Base-by-base conservation (phyloP, 192 early-diverging fungal genomes). In the Rhizoclosmatium globosum region DNA sequence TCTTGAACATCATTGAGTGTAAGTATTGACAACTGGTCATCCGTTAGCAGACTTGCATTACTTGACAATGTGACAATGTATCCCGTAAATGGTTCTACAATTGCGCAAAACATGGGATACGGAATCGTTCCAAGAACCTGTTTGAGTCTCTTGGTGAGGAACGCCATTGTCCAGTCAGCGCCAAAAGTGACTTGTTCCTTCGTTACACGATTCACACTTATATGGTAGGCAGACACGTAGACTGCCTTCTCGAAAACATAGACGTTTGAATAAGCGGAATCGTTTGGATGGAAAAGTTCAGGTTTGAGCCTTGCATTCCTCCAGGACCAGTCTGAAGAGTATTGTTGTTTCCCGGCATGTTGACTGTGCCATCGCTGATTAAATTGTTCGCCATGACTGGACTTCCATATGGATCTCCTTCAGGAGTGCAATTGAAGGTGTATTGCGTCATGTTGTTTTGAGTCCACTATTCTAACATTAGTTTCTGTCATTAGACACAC, bases 1-100 rank as follows among this genome's bases (percentile, higher is more conserved):
- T 68, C 66, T 17, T 68, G 4, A 43, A 68, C 21, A 9, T 68
- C 66, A 13, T 44, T 11, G 15, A 68, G 7, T 31, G 66, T 68
- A 4, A 31, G 21, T 4, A 62, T 19, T n/a, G 53, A 15, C 53
- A 15, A n/a, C 7, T 19, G 4, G 6, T 31, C 60, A 7, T 7
- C 21, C 4, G 21, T 21, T 7, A 68, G 43, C 4, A 68, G 19
- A 17, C 6, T n/a, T 13, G 66, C 66, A 7, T 4, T 68, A 42
- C 23, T 38, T 38, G 61, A 38, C 39, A 21, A 17, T 1, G 61
- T 21, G 9, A 64, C 11, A 64, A 64, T 21, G 1, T 64, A 64
- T 17, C 23, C 61, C 21, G 61, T 64, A 1, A 17, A 7, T 21
- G 39, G 11, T 64, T 64, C 61, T 7, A 64, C 23, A 21, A 64